Conservation (phyloP, 441 rosid genomes). For the Euphorbia schlechtendalii region DNA sequence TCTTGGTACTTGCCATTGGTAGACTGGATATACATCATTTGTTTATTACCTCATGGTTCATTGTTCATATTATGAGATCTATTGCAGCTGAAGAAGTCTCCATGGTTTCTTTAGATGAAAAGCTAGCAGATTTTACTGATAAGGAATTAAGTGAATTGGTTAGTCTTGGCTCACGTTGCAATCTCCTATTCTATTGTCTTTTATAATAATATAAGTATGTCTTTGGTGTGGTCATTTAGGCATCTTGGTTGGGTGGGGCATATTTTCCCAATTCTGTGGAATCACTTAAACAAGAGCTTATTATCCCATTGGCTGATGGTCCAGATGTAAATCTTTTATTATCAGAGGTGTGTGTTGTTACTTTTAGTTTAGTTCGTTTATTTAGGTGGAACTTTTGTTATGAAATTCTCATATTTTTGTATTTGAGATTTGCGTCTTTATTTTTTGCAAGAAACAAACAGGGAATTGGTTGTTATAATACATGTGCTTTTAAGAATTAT, state of each 20-base stretch:
- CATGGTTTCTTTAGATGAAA: conserved; percentile 52
- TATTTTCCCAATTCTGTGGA: conserved; percentile 43
- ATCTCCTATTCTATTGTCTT: neutral
- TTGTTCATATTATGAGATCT: conserved; percentile 16
- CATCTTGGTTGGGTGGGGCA: conserved; percentile 83
- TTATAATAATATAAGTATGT: neutral
- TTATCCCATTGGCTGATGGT: conserved; percentile 45
- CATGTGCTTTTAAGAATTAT: too few species aligned
- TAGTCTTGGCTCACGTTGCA: conserved; percentile 30
- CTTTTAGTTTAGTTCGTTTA: neutral
- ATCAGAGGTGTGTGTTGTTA: conserved; percentile 49
- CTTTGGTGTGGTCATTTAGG: conserved; percentile 36
- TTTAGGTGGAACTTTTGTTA: conserved; percentile 14
- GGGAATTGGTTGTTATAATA: conserved; percentile 45
- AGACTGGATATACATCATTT: neutral
- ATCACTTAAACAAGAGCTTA: conserved; percentile 51
- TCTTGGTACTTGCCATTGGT: conserved; percentile 56
- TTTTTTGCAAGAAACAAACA: conserved; percentile 63
- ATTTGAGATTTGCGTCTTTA: conserved; percentile 8
- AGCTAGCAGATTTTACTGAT: conserved; percentile 34
- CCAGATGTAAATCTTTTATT: conserved; percentile 46
- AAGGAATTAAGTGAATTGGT: conserved; percentile 64
- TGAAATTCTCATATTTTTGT: neutral
- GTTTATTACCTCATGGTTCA: conserved; percentile 12
- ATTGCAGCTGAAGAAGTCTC: conserved; percentile 60